These are phyloP conservation scores for Yamagishiella unicocca DNA, from an alignment of 139 green algal genomes.

Conservation along the genomic window DNA sequence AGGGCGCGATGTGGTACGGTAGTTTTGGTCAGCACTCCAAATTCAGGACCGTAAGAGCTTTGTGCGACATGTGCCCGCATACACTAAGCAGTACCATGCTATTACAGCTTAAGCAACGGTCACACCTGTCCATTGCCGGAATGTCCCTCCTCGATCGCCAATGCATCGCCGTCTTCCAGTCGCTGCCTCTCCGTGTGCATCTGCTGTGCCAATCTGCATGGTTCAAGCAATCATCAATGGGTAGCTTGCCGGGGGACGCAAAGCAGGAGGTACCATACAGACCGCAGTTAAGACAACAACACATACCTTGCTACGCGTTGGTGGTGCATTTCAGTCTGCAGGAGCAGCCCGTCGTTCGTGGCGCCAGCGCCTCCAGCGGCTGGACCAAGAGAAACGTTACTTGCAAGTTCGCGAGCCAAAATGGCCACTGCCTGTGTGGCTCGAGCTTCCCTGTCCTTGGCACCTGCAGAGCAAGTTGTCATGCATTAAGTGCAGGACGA, in stretches of 20 bases:
- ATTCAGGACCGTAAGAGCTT: too few species aligned
- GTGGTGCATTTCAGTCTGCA: conserved; percentile 17
- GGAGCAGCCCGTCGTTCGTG: background rate
- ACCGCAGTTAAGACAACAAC: too few species aligned
- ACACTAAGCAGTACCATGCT: too few species aligned
- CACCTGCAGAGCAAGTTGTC: background rate
- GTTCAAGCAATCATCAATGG: too few species aligned
- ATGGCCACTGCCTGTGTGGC: background rate
- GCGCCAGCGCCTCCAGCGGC: background rate
- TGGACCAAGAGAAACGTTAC: background rate
- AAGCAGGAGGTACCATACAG: background rate
- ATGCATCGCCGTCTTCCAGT: background rate
- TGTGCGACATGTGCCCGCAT: too few species aligned
- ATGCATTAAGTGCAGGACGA: too few species aligned
- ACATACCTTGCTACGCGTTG: conserved; percentile 6
- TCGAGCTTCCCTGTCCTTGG: background rate
- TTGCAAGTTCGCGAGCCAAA: background rate
- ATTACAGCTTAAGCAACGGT: too few species aligned
- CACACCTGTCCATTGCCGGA: background rate
- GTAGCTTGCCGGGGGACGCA: background rate
- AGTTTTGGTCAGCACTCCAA: too few species aligned
- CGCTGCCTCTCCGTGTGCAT: conserved; percentile 10
- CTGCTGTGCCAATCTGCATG: conserved; percentile 18
- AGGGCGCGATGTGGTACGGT: background rate
- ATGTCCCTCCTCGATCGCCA: background rate